Evolutionary conservation across 306 rosid species (phyloP).

Genomic region (Quercus ilex): DNA sequence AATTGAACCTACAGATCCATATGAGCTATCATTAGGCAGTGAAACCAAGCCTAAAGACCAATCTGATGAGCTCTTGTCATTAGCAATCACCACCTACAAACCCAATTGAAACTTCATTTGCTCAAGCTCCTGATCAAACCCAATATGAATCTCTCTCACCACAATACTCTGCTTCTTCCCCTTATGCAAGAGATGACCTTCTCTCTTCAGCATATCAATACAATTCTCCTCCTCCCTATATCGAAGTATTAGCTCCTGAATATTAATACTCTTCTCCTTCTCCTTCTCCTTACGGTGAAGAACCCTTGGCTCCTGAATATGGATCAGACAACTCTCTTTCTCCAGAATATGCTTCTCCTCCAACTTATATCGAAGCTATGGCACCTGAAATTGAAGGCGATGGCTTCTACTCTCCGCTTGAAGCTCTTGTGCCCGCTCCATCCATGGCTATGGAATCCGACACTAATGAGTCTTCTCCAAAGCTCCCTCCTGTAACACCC

Average conservation of each 20-base stretch:
- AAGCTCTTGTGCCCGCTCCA: conserved; percentile 1
- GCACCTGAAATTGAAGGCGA: conserved; percentile 10
- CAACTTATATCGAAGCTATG: not conserved
- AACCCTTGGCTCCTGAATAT: not conserved
- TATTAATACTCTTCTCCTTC: no score
- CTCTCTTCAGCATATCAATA: not conserved
- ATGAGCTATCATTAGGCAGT: not conserved
- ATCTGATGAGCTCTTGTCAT: no score
- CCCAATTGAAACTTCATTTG: no score
- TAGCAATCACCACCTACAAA: no score
- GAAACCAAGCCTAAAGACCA: no score
- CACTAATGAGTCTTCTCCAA: not conserved
- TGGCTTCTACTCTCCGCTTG: not conserved
- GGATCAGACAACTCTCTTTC: not conserved
- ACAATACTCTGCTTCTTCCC: no score
- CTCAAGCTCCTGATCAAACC: no score
- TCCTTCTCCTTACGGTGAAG: not conserved
- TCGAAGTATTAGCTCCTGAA: not conserved
- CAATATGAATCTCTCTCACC: no score
- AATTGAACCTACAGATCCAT: not conserved
- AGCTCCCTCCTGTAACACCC: not conserved
- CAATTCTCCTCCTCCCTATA: not conserved
- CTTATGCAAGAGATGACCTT: not conserved
- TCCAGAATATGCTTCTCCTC: conserved; percentile 2
- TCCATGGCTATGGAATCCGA: not conserved